These are phyloP conservation scores for Prunus campanulata DNA, from an alignment of 306 rosid species.

Conservation along the genomic window DNA sequence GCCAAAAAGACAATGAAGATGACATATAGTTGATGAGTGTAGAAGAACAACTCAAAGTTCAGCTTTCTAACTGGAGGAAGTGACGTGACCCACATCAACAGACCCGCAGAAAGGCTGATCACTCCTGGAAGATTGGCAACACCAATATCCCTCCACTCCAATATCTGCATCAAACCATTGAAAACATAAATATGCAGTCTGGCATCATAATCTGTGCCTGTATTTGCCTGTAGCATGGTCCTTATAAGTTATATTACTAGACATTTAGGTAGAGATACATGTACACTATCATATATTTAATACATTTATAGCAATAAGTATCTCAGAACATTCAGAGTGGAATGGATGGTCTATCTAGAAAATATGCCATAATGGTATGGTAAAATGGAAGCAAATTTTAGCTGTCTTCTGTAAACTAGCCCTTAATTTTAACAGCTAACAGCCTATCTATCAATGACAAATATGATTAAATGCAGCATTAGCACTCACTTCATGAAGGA, in stretches of 20 bases:
- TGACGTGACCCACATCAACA: slow-evolving; percentile 93
- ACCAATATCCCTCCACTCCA: slow-evolving; percentile 67
- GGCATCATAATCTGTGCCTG: neutral
- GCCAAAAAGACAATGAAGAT: slow-evolving; percentile 73
- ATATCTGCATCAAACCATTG: slow-evolving; percentile 47
- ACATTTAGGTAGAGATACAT: neutral
- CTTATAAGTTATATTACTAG: neutral
- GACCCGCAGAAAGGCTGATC: slow-evolving; percentile 72
- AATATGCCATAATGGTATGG: neutral
- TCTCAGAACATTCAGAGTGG: neutral
- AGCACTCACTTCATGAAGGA: slow-evolving; percentile 50
- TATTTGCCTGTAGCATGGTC: neutral
- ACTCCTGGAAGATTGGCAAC: slow-evolving; percentile 76
- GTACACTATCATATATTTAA: neutral
- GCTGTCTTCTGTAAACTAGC: neutral
- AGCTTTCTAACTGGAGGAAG: slow-evolving; percentile 68
- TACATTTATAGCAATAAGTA: neutral
- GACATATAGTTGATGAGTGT: slow-evolving; percentile 84
- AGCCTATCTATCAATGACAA: neutral
- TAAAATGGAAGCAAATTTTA: neutral
- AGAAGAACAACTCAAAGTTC: slow-evolving; percentile 88
- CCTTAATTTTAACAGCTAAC: neutral
- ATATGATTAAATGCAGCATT: neutral
- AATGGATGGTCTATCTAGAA: neutral
- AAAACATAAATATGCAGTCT: neutral